These are phyloP conservation scores for Aureobasidium sp. DNA, from an alignment of 2,329 filamentous ascomycete species.

Conservation along the genomic window DNA sequence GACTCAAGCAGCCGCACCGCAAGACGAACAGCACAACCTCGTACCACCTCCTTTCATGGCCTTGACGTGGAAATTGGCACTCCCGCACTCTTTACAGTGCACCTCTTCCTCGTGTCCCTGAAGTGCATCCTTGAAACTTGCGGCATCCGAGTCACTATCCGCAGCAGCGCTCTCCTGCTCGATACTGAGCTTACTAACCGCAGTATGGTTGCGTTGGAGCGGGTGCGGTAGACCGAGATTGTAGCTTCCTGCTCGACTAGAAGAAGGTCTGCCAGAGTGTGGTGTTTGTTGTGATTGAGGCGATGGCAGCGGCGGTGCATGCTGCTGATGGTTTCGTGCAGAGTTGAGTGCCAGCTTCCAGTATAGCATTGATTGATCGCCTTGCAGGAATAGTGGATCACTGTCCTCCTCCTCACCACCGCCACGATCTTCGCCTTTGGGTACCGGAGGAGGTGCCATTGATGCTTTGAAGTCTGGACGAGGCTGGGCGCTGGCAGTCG, in stretches of 20 bases:
- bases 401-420: conserved; percentile 21
- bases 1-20: conserved; percentile 23
- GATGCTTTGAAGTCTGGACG: conserved; percentile 14
- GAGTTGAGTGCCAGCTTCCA: conserved; percentile 38
- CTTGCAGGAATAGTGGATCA: conserved; percentile 44
- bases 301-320: neutral
- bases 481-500: neutral
- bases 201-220: conserved; percentile 35
- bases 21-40: conserved; percentile 56
- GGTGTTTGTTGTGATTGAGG: neutral
- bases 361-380: conserved; percentile 46
- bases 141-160: conserved; percentile 38
- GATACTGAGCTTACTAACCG: conserved; percentile 52
- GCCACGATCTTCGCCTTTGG: neutral
- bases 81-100: conserved; percentile 51
- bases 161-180: conserved; percentile 29
- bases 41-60: conserved; percentile 45
- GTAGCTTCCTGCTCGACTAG: neutral
- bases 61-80: conserved; percentile 56
- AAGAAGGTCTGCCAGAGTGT: neutral
- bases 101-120: conserved; percentile 23
- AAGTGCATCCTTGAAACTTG: conserved; percentile 41
- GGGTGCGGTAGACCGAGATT: conserved; percentile 18
- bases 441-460: conserved; percentile 2
- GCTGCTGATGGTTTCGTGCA: conserved; percentile 10